Conservation (phyloP, 257 asterid species). For the Solanum dulcamara region DNA sequence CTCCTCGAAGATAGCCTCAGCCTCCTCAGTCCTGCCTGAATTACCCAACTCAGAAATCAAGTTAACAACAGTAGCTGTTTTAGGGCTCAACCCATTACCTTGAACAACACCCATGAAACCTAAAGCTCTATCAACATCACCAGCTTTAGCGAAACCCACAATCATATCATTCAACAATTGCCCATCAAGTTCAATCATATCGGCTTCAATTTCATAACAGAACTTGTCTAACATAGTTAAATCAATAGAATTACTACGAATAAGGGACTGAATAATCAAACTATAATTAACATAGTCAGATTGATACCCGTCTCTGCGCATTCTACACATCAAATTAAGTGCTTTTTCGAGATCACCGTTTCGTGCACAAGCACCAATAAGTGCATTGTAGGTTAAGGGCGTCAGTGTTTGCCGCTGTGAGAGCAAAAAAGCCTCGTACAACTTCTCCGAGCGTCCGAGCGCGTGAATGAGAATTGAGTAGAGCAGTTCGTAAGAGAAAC, state of each 20-base stretch:
- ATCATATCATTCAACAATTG: constrained; percentile 70
- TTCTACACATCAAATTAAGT: constrained; percentile 63
- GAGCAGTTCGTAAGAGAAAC: constrained; percentile 81
- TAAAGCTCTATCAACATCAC: constrained; percentile 60
- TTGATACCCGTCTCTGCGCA: constrained; percentile 81
- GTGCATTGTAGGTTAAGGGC: constrained; percentile 83
- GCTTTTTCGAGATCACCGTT: constrained; percentile 88
- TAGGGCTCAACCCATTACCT: constrained; percentile 73
- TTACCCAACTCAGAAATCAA: constrained; percentile 61
- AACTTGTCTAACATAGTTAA: constrained; percentile 51
- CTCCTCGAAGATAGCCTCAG: constrained; percentile 90
- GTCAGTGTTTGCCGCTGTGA: constrained; percentile 73
- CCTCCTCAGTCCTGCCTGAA: constrained; percentile 79
- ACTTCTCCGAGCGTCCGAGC: constrained; percentile 63
- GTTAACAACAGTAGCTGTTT: constrained; percentile 47
- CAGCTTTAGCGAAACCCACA: constrained; percentile 68
- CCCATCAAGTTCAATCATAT: constrained; percentile 69
- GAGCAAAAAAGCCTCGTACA: constrained; percentile 82
- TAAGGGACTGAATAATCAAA: constrained; percentile 64
- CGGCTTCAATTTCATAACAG: constrained; percentile 55
- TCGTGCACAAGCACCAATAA: constrained; percentile 93
- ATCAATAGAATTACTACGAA: constrained; percentile 48
- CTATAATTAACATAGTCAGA: constrained; percentile 87
- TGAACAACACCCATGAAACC: constrained; percentile 59
- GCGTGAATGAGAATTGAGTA: constrained; percentile 83